Base-by-base conservation (phyloP, 2,329 filamentous ascomycete species). In the Sarocladiaceae sp. region DNA sequence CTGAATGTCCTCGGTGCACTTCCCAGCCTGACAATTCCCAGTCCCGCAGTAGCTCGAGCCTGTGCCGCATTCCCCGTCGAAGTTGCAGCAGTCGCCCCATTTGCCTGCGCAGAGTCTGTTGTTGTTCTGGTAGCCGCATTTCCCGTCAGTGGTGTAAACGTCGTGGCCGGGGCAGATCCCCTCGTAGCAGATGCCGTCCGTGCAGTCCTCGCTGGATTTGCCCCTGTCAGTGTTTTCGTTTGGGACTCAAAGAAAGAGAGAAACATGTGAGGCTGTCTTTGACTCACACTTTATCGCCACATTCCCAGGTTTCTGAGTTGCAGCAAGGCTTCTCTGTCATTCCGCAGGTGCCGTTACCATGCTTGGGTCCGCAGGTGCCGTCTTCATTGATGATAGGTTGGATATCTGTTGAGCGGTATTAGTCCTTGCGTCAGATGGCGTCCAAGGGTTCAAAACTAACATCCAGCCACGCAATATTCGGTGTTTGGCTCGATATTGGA, bases 111-210 rank as follows among this genome's bases (percentile, higher is more conserved):
- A 68, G 15, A 51, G 33, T 6, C 51, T 55, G 33, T 52, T 49
- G 18, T 55, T 55, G 49, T 64, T 44, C 3, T 52, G 15, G 3
- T 46, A 45, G 32, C 63, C 62, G 47, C 62, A 67, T 4, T 45
- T 59, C 13, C 64, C 64, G 47, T 65, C 59, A 2, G 55, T 59
- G 19, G 55, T 60, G 34, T 56, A 66, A 16, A 53, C 45, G 6
- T 16, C 31, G 46, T 55, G 54, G 13, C 62, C 62, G 3, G 10
- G 10, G 47, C 62, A 66, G 7, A 33, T 43, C 24, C 60, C 63
- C 26, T 59, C 55, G 47, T 58, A 63, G 50, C 61, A 65, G 27
- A 53, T 63, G 11, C 60, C 58, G 6, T 35, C 43, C 15, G 52
- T 50, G 47, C 61, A 65, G 45, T 63, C 60, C 11, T 50, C 53